Evolutionary conservation across 108 stramenopile species (phyloP).

Genomic region (Cafeteria roenbergensis): DNA sequence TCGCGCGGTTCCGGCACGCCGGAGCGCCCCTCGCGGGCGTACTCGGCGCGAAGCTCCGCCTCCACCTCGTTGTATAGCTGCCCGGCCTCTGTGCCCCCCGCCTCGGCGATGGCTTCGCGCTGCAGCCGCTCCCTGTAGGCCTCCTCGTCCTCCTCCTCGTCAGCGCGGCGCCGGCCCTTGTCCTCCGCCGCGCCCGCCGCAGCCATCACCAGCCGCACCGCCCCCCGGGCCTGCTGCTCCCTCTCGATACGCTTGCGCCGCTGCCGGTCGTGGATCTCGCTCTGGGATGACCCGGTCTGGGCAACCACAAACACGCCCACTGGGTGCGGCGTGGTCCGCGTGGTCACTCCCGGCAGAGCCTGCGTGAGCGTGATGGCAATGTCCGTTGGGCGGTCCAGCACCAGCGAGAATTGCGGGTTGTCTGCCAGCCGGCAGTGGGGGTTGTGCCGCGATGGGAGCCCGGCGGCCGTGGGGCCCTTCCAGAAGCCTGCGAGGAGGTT

Average conservation of each 20-base stretch:
- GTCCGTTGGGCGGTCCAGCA: constrained; percentile 1
- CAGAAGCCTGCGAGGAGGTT: no score
- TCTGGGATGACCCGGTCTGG: neutral
- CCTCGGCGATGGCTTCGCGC: no score
- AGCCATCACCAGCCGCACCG: neutral
- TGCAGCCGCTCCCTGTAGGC: neutral
- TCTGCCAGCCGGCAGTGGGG: neutral
- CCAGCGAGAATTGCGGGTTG: constrained; percentile 11
- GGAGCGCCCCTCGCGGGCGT: no score
- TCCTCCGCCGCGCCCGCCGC: neutral
- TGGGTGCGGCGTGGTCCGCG: neutral
- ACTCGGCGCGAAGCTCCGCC: no score
- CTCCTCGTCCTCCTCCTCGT: neutral
- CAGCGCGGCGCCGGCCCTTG: neutral
- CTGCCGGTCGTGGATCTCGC: neutral
- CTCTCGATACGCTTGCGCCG: neutral
- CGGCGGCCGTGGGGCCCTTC: constrained; percentile 7
- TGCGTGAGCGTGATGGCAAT: constrained; percentile 8
- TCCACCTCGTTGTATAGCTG: no score
- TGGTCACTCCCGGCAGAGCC: neutral
- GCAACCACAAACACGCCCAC: neutral
- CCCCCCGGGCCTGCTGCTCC: neutral
- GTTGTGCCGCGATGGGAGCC: constrained; percentile 9
- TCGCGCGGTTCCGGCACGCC: no score
- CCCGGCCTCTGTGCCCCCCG: no score